These are phyloP conservation scores for Penicillium mononematosum DNA, from an alignment of 495 filamentous ascomycete species.

Conservation along the genomic window DNA sequence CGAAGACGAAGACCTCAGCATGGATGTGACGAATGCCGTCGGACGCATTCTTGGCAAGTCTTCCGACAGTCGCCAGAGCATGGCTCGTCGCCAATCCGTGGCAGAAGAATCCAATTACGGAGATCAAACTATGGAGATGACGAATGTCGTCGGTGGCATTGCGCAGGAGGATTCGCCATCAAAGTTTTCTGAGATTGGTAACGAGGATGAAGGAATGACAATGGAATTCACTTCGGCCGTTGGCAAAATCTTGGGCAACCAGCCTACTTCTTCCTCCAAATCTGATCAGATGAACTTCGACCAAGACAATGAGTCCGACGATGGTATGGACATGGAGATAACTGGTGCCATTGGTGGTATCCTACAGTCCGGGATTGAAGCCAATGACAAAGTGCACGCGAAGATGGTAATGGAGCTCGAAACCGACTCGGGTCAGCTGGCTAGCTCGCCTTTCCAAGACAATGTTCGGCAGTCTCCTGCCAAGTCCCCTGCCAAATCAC, in stretches of 20 bases:
- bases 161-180: slow-evolving; percentile 34
- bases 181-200: slow-evolving; percentile 35
- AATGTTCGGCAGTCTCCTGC: slow-evolving; percentile 31
- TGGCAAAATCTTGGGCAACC: slow-evolving; percentile 58
- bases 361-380: slow-evolving; percentile 42
- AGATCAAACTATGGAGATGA: slow-evolving; percentile 78
- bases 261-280: slow-evolving; percentile 28
- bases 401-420: slow-evolving; percentile 62
- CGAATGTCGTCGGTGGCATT: slow-evolving; percentile 69
- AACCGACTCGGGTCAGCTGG: slow-evolving; percentile 51
- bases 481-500: slow-evolving; percentile 30
- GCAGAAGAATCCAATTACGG: slow-evolving; percentile 45
- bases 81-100: slow-evolving; percentile 38
- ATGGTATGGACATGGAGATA: slow-evolving; percentile 65
- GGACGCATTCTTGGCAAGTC: slow-evolving; percentile 71
- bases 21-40: slow-evolving; percentile 81
- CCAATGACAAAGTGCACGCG: slow-evolving; percentile 46
- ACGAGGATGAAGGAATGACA: slow-evolving; percentile 71
- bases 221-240: slow-evolving; percentile 80
- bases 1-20: slow-evolving; percentile 67
- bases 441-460: slow-evolving; percentile 55
- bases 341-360: slow-evolving; percentile 72
- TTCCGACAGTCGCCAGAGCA: slow-evolving; percentile 34
- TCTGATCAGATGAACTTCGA: slow-evolving; percentile 29
- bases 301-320: slow-evolving; percentile 44